Evolutionary conservation across 331 rosid genomes (phyloP), one percentile per base, ranked within the genome.

Genomic region (Dryas integrifolia): DNA sequence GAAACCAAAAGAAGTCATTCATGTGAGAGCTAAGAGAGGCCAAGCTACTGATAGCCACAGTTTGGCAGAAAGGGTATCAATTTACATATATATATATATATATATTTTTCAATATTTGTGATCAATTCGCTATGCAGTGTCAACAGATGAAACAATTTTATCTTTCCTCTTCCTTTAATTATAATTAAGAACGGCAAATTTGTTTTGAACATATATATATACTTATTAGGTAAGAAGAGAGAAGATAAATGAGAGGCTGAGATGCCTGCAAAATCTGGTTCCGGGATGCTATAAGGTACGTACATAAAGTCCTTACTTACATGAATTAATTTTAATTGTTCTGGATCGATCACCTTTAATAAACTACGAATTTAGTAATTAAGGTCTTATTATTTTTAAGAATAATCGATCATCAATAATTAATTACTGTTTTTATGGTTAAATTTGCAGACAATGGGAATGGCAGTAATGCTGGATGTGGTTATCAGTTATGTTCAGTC

Each of bases 21-120:
- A 81, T 81, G 92, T 84, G 68, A 78, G 88, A 76, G 84, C 82
- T 43, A 83, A 80, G 77, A 65, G 87, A 83, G 87, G 87, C 52
- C 84, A 83, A 83, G 84, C 87, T 21, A 83, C 87, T 44, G 84
- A 83, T 45, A 79, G 74, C 41, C 87, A 83, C 69, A 79, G 87
- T 65, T 76, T 83, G 76, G 84, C 87, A 9, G 87, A 83, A 73
- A 83, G 87, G 80, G 87, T 79, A 76, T 3, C 2, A 30, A 8
- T 5, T 6, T 12, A 21, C n/a, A 8, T 7, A 52, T 39, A 61
- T 9, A 16, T 30, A 56, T 8, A 30, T 11, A 9, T 51, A 21
- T 21, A 0, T 21, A 0, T 21, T 21, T 21, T 21, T 21, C 24
- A 21, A 21, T 21, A 21, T 1, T 21, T 21, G 24, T 21, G 24